Conservation (phyloP, 768 basidiomycete genomes). For the Tubosaeta sp. region DNA sequence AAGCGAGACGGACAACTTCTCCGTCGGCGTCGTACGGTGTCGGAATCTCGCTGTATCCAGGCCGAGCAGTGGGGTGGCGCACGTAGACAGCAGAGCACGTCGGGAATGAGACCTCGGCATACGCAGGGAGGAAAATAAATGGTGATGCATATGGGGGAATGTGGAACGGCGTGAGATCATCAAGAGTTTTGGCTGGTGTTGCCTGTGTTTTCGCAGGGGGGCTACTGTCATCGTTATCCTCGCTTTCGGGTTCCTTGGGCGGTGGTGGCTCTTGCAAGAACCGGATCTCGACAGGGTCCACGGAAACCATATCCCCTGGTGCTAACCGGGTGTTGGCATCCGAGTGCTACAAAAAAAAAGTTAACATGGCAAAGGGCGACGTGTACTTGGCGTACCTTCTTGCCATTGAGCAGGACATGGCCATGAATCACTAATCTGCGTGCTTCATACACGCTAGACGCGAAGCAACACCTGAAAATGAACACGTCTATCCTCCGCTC, state of each 20-base stretch:
- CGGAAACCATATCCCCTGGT: constrained; percentile 92
- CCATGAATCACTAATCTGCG: constrained; percentile 83
- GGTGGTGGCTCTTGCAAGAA: constrained; percentile 50
- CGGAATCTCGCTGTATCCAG: constrained; percentile 92
- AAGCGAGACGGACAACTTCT: constrained; percentile 83
- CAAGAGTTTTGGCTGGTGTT: constrained; percentile 2
- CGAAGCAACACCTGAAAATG: constrained; percentile 86
- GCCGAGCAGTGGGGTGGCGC: constrained; percentile 94
- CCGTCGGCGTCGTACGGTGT: constrained; percentile 96
- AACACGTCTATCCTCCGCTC: constrained; percentile 92
- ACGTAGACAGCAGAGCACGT: constrained; percentile 92
- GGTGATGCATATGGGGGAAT: constrained; percentile 87
- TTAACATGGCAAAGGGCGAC: background rate
- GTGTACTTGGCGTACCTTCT: constrained; percentile 51
- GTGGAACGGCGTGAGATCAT: constrained; percentile 64
- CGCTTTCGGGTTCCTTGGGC: constrained; percentile 10
- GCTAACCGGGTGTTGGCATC: constrained; percentile 84
- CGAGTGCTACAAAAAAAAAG: constrained; percentile 51
- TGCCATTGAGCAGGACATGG: constrained; percentile 84
- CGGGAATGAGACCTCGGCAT: constrained; percentile 78
- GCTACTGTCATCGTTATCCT: background rate
- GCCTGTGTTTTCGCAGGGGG: background rate
- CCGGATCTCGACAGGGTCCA: constrained; percentile 75
- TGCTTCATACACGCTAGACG: constrained; percentile 86
- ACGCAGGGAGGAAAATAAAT: constrained; percentile 90